These are phyloP conservation scores for Colletotrichum lupini DNA, from an alignment of 2,329 filamentous ascomycete species.

Conservation along the genomic window DNA sequence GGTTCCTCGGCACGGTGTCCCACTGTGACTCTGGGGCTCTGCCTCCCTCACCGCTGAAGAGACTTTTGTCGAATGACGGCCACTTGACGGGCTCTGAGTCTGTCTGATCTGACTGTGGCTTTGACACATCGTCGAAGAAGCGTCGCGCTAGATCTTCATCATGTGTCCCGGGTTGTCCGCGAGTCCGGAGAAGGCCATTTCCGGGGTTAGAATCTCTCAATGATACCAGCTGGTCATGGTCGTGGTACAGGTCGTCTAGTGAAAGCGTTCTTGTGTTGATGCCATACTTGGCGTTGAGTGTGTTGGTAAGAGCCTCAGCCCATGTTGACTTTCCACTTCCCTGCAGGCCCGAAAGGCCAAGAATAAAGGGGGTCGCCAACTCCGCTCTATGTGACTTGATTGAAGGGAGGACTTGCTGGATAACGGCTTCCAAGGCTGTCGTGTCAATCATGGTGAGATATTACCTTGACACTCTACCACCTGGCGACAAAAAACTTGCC, in stretches of 20 bases:
- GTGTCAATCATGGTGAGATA: conserved; percentile 19
- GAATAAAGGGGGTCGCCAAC: conserved; percentile 18
- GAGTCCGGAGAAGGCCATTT: conserved; percentile 22
- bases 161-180: conserved; percentile 31
- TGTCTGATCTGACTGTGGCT: background rate
- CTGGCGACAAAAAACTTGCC: background rate
- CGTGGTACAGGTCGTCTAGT: conserved; percentile 31
- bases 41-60: conserved; percentile 25
- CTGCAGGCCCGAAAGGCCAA: conserved; percentile 31
- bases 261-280: conserved; percentile 30
- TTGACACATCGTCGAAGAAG: conserved; percentile 22
- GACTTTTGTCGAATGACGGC: conserved; percentile 33
- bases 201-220: conserved; percentile 17
- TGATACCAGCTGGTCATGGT: conserved; percentile 22
- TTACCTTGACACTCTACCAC: background rate
- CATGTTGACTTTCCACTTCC: conserved; percentile 35
- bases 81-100: background rate
- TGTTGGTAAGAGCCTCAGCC: conserved; percentile 26
- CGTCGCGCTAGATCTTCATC: conserved; percentile 22
- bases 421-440: conserved; percentile 7
- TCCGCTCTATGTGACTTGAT: conserved; percentile 1
- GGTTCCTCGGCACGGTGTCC: conserved; percentile 19
- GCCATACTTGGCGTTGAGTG: conserved; percentile 25
- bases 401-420: conserved; percentile 19
- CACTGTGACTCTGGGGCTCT: conserved; percentile 13